Evolutionary conservation across 2,329 filamentous ascomycete genomes (phyloP).

Genomic region (Passalora sequoiae): DNA sequence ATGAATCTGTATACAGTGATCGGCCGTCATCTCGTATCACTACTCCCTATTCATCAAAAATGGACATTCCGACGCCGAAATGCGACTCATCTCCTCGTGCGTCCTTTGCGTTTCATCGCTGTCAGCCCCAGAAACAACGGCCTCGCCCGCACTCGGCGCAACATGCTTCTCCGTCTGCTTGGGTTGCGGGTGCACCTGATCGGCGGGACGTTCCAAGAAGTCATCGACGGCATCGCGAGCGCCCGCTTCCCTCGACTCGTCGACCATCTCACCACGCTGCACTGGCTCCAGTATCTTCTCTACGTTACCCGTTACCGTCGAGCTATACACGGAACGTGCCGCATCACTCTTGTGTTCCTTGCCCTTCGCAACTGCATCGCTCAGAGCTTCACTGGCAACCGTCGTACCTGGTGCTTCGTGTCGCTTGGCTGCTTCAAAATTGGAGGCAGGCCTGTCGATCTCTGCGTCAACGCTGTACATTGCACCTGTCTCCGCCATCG

Average conservation of each 20-base stretch:
- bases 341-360: conserved; percentile 1
- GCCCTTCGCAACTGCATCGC: not conserved
- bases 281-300: conserved; percentile 12
- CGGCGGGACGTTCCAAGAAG: conserved; percentile 27
- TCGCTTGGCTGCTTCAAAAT: conserved; percentile 18
- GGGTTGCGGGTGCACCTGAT: conserved; percentile 33
- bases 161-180: conserved; percentile 32
- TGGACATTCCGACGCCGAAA: conserved; percentile 31
- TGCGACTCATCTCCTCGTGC: conserved; percentile 37
- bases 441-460: conserved; percentile 20
- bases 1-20: too few species aligned
- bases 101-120: conserved; percentile 34
- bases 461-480: conserved; percentile 17
- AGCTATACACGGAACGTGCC: conserved; percentile 21
- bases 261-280: conserved; percentile 12
- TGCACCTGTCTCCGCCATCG: conserved; percentile 23
- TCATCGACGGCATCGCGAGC: conserved; percentile 29
- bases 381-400: conserved; percentile 5
- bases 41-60: conserved; percentile 38
- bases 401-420: conserved; percentile 3
- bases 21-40: not conserved
- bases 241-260: conserved; percentile 23
- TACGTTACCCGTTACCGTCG: conserved; percentile 21
- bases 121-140: conserved; percentile 31
- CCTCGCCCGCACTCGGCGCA: conserved; percentile 33